Base-by-base conservation (phyloP, 2,329 filamentous ascomycete species). In the Cordyceps cateniannulata region DNA sequence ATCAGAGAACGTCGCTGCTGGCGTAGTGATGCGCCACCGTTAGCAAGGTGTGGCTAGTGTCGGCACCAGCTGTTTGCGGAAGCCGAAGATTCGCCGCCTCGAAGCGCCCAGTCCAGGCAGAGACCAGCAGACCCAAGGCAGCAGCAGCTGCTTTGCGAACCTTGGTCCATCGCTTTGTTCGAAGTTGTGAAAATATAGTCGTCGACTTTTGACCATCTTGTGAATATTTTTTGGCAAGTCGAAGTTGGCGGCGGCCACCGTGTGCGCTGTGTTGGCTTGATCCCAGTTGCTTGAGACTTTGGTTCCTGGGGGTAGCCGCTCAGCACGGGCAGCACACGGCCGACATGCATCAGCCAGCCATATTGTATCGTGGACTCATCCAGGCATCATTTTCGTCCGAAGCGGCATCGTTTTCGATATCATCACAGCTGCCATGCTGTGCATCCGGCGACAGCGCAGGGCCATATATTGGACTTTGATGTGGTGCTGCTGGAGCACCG, bases 1-100 rank as follows among this genome's bases (percentile, higher is more conserved):
- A 61, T 61, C 32, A 56, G 8, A 14, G 29, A 8, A 4, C 38
- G 38, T 51, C n/a, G 29, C 22, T 48, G 25, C 22, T 47, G 24
- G 53, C 40, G 14, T 20, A 48, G 27, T 35, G 27, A 42, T 60
- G 58, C 58, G 58, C 58, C 58, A 60, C 59, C 5, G 35, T 27
- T 54, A 18, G 29, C 40, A 29, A 55, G n/a, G 4, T 60, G 59
- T 61, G 59, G 59, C 59, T 61, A 38, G 59, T 61, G 59, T n/a
- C 25, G 24, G 32, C 16, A 32, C 47, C 40, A 25, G 24, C 52
- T 61, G 59, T 57, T 61, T 57, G 35, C 59, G 58, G 49, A 47
- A 47, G 58, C 58, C 49, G 40, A 52, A 54, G 58, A 42, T 58
- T 58, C 55, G 55, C 55, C 55, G 55, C 32, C 12, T 16, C 1